A percentile compares a stretch with the other conserved stretches of the same genome.
Conservation (phyloP, 2,329 filamentous ascomycete species). For the Colletotrichum phormii region DNA sequence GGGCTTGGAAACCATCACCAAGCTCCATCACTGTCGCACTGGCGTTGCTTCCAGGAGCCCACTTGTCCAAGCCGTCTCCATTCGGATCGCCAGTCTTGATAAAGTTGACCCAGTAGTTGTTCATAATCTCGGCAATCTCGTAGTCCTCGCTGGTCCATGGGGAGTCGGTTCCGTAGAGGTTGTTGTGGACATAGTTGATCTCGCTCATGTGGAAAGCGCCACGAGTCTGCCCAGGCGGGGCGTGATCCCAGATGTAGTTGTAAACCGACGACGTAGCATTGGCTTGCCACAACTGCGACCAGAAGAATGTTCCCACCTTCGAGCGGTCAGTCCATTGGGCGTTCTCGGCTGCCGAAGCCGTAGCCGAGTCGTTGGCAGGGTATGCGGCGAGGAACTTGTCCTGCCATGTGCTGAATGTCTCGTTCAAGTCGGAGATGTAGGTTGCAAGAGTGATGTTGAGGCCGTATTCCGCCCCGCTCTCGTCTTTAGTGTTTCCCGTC, state of each 20-base stretch:
- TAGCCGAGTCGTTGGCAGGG: neutral
- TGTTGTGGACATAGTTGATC: constrained; percentile 51
- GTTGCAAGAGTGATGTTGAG: neutral
- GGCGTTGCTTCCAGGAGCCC: neutral
- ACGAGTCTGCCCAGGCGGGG: constrained; percentile 40
- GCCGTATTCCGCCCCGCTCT: no score
- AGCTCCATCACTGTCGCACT: neutral
- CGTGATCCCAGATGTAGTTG: neutral
- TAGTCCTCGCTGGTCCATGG: neutral
- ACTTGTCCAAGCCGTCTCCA: neutral
- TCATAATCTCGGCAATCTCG: neutral
- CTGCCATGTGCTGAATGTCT: neutral
- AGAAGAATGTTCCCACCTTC: neutral
- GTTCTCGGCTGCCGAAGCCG: neutral
- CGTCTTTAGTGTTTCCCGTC: no score
- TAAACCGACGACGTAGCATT: neutral
- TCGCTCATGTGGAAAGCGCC: constrained; percentile 52
- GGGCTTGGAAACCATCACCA: neutral
- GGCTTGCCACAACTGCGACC: constrained; percentile 12
- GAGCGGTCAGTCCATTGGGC: neutral
- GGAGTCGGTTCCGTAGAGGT: constrained; percentile 42
- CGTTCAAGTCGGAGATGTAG: neutral
- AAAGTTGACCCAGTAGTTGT: constrained; percentile 3
- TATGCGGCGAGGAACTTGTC: neutral
- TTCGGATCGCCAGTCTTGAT: constrained; percentile 1